Base-by-base conservation (phyloP, 2,329 filamentous ascomycete genomes). In the Juglanconis juglandina region DNA sequence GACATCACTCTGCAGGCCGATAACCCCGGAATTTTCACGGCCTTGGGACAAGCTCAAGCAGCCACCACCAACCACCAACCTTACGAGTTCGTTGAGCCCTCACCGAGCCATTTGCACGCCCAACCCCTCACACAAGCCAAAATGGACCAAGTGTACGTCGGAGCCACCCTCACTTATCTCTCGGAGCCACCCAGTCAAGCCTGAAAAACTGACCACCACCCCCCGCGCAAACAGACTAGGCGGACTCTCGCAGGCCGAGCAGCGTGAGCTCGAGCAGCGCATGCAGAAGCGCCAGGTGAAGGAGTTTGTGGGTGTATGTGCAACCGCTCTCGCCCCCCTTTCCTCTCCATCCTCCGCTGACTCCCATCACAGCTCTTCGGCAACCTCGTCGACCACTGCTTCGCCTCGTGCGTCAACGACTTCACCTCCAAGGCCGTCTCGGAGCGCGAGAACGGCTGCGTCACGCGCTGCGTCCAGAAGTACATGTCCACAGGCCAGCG, bases 211-310 rank as follows among this genome's bases (percentile, higher is more conserved):
- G 34, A 63, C 55, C 58, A 44, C 8, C 24, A 24, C n/a, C 13
- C n/a, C 3, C 44, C 37, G 13, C 32, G 7, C 44, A 35, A 58
- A 51, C 62, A 64, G 61, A 56, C 47, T 63, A 37, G 61, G 62
- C 52, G 56, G 81, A 74, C 89, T 96, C 74, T 91, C 85, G 68
- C 74, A 83, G 70, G 76, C 86, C 70, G 94, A 98, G 83, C 91
- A 96, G 82, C 90, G 91, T 79, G 91, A 95, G 83, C 90, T 99
- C 73, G 89, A 96, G 78, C 80, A 86, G 79, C 92, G 95, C 77
- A 93, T 99, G 86, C 92, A 98, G 82, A 90, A 91, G 80, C 96
- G 95, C 79, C 95, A 99, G 80, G 91, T 99, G 84, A 96, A 96
- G 81, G 94, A 98, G 75, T 98, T 99, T 75, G 96, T 98, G 89